Conservation (phyloP, 1,284 basidiomycete species). For the Cutaneotrichosporon sp. region DNA sequence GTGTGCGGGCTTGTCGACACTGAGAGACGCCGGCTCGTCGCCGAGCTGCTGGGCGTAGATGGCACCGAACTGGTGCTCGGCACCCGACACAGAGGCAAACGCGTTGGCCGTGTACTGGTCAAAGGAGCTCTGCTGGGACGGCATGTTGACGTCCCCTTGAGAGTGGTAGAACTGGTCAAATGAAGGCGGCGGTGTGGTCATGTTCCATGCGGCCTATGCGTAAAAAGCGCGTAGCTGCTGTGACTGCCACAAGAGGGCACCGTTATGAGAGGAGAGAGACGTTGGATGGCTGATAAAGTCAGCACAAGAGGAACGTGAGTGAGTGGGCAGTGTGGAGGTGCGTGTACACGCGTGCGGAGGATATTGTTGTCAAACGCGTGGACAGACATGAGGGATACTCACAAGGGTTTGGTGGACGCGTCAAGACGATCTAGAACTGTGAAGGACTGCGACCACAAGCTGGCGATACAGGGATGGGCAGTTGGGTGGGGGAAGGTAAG, state of each 20-base stretch:
- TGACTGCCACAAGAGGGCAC: not conserved
- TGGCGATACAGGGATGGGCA: not conserved
- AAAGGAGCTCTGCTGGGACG: constrained; percentile 13
- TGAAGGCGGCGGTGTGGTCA: constrained; percentile 32
- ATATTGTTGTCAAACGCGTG: not conserved
- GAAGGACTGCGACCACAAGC: not conserved
- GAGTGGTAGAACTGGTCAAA: constrained; percentile 35
- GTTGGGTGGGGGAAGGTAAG: not conserved
- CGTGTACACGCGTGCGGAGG: not conserved
- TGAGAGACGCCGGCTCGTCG: constrained; percentile 34
- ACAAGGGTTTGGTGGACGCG: not conserved
- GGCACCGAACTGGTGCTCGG: constrained; percentile 14
- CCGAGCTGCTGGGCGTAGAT: constrained; percentile 17
- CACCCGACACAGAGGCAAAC: constrained; percentile 4
- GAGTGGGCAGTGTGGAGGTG: not conserved
- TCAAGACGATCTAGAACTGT: not conserved
- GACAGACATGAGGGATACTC: not conserved
- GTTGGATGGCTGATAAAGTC: not conserved
- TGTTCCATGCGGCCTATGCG: constrained; percentile 12
- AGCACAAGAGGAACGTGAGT: not conserved
- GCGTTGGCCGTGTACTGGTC: constrained; percentile 21
- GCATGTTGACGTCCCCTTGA: constrained; percentile 15
- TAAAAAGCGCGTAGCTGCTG: not conserved
- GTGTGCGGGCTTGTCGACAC: constrained; percentile 7
- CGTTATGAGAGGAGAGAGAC: not conserved